Conservation (phyloP, 331 rosid species). For the Pyracantha coccinea region DNA sequence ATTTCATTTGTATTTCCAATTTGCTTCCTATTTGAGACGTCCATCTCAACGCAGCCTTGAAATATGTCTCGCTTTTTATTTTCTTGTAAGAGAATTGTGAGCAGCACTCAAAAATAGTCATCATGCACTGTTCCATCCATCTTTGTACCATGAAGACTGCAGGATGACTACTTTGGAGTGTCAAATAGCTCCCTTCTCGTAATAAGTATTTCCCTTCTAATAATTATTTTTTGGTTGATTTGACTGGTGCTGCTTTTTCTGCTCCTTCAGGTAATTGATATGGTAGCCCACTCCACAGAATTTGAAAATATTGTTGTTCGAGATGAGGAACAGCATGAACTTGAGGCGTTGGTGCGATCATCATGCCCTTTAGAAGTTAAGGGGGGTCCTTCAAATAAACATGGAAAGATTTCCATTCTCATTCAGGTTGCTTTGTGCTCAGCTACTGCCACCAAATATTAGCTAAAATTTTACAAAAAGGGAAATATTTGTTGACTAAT, state of each 20-base stretch:
- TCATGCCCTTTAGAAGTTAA: constrained; percentile 81
- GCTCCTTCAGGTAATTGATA: constrained; percentile 62
- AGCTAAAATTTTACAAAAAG: background rate
- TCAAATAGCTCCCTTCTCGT: background rate
- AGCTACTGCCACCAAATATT: background rate
- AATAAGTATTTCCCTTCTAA: background rate
- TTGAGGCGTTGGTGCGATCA: constrained; percentile 66
- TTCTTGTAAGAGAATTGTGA: background rate
- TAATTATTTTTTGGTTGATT: constrained; percentile 12
- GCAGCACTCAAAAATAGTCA: too few species aligned
- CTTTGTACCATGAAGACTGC: too few species aligned
- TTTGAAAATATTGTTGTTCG: constrained; percentile 96
- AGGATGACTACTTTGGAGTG: too few species aligned
- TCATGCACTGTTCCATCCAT: too few species aligned
- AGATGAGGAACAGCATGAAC: constrained; percentile 94
- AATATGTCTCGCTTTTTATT: background rate
- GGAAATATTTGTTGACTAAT: constrained; percentile 8
- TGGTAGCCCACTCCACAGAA: constrained; percentile 97
- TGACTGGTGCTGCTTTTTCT: constrained; percentile 8
- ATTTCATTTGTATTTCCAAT: background rate
- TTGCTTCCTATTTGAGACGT: background rate
- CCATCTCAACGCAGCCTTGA: background rate
- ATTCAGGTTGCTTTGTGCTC: constrained; percentile 58
- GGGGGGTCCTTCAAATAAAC: constrained; percentile 94
- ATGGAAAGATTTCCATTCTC: constrained; percentile 92